A percentile compares a stretch with the other conserved stretches of the same genome.
Evolutionary conservation across 1,284 basidiomycete species (phyloP).

Genomic region (Cryptococcus amylolentus): DNA sequence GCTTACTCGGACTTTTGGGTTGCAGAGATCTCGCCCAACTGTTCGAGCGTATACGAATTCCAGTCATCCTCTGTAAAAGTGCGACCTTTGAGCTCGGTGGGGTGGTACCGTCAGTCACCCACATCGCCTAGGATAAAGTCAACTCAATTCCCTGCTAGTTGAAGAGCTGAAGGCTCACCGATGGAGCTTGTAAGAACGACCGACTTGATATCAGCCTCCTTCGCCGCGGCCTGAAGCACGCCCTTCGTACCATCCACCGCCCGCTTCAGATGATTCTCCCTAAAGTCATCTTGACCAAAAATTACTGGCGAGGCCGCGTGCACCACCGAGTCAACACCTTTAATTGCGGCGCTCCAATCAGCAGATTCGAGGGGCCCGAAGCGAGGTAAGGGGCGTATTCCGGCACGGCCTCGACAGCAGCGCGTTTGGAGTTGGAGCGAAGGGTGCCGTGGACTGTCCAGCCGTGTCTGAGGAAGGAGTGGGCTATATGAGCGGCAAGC

Average conservation of each 20-base stretch:
- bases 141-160: not conserved
- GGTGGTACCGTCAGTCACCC: constrained; percentile 22
- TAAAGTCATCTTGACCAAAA: constrained; percentile 15
- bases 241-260: not conserved
- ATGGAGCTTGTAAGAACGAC: not conserved
- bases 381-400: constrained; percentile 26
- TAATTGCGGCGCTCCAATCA: constrained; percentile 37
- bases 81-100: constrained; percentile 14
- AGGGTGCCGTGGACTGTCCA: constrained; percentile 43
- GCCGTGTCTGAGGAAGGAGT: constrained; percentile 22
- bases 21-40: constrained; percentile 21
- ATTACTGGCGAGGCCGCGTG: constrained; percentile 20
- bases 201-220: not conserved
- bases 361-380: constrained; percentile 21
- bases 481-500: constrained; percentile 27
- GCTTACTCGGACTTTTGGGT: constrained; percentile 13
- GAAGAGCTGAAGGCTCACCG: not conserved
- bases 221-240: not conserved
- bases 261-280: not conserved
- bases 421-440: constrained; percentile 34
- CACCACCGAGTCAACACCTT: constrained; percentile 20
- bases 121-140: constrained; percentile 9
- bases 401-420: constrained; percentile 13
- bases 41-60: constrained; percentile 35
- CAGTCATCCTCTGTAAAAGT: constrained; percentile 37